Base-by-base conservation (phyloP, 2,329 filamentous ascomycete genomes). In the Byssochlamys sp. region DNA sequence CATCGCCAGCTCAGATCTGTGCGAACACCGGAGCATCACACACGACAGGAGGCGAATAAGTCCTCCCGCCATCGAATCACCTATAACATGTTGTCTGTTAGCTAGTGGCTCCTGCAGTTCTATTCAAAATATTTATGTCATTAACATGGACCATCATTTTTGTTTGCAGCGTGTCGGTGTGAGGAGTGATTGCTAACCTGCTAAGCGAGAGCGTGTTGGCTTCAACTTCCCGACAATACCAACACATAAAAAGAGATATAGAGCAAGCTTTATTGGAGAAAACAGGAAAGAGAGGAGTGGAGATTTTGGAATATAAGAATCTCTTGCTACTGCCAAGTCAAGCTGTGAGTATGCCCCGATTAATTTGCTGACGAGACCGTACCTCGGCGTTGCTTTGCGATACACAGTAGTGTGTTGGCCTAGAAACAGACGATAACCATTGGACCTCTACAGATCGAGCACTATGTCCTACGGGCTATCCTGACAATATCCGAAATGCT, bases 401-500 rank as follows among this genome's bases (percentile, higher is more conserved):
- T 49, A 19, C 19, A 19, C 19, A 51, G 14, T 45, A 26, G 10
- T 19, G 14, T 35, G 26, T 25, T 28, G 24, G 24, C 25, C 4
- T n/a, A 49, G 28, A 51, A 39, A 53, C 31, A 25, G 11, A 25
- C 28, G 14, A 14, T n/a, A 31, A 31, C 24, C 2, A 5, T 53
- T 27, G 3, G 4, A 19, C 10, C 4, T 53, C 52, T 25, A 24
- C 14, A 53, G 27, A 31, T 28, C n/a, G 39, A 2, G 39, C 39
- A 45, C n/a, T 45, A 45, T 45, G 39, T 45, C 10, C 31, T 35
- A 5, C 52, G n/a, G 31, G 11, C 24, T 29, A 49, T 55, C 51
- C 48, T 35, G 39, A 45, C 14, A 14, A 24, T 11, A 52, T 45
- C 28, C 55, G 61, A 59, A 31, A 72, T 72, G 68, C 62, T 75